Conservation (phyloP, 345 rosid genomes). For the Citrus trifoliata region DNA sequence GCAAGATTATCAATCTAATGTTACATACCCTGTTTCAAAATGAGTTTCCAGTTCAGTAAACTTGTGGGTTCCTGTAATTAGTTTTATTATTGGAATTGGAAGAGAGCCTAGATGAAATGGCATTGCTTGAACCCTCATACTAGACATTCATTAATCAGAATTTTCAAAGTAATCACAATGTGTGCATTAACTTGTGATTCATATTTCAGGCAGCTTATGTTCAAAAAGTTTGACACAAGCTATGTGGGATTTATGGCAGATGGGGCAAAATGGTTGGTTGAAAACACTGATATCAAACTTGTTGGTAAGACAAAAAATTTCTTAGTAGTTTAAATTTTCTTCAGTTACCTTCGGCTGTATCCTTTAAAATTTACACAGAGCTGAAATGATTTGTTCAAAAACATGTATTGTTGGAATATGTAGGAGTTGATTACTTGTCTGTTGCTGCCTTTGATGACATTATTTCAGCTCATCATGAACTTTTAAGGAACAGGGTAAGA, state of each 20-base stretch:
- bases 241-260: constrained; percentile 80
- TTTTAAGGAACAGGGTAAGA: constrained; percentile 28
- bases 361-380: no score
- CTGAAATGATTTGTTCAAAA: background rate
- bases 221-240: constrained; percentile 67
- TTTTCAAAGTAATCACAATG: background rate
- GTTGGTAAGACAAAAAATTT: constrained; percentile 43
- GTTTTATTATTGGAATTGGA: no score
- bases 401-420: constrained; percentile 49
- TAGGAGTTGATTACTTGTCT: constrained; percentile 51
- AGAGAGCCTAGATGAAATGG: background rate
- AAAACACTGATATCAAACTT: constrained; percentile 83
- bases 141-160: background rate
- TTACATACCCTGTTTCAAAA: background rate
- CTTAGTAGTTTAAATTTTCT: background rate
- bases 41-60: background rate
- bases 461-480: constrained; percentile 23
- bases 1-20: background rate
- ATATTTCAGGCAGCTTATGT: constrained; percentile 74
- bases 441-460: constrained; percentile 24
- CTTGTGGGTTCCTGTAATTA: background rate
- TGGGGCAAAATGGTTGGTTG: constrained; percentile 88
- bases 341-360: background rate
- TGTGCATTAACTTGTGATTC: background rate
- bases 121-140: background rate